phyloP scores from a whole-genome alignment of 768 basidiomycete genomes.

The Rhizopogon roseolus region DNA sequence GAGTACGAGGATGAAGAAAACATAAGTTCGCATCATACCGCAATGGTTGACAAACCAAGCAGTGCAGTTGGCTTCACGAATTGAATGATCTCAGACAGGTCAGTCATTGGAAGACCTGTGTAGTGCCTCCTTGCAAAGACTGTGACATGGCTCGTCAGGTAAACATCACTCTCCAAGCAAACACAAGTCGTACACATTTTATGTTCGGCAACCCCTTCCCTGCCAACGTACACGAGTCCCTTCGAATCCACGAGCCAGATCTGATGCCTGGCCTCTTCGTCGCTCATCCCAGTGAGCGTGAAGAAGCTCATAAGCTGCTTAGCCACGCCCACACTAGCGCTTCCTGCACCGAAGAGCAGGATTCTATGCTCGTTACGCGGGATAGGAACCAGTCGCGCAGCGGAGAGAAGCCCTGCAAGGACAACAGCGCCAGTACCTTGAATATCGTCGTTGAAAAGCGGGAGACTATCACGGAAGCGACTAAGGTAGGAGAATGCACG shows the following conservation, averaged over 20 bases:
- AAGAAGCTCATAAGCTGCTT: slow-evolving; percentile 88
- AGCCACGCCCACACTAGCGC: slow-evolving; percentile 89
- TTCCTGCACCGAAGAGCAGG: slow-evolving; percentile 91
- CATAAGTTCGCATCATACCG: slow-evolving; percentile 27
- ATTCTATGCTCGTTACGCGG: slow-evolving; percentile 74
- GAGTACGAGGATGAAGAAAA: background rate
- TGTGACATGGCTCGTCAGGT: slow-evolving; percentile 21
- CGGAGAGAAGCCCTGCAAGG: slow-evolving; percentile 85
- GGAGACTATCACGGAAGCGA: slow-evolving; percentile 69
- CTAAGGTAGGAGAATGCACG: slow-evolving; percentile 86
- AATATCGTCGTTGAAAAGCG: slow-evolving; percentile 88
- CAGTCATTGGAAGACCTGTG: slow-evolving; percentile 65
- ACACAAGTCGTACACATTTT: slow-evolving; percentile 60
- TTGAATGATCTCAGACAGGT: slow-evolving; percentile 72
- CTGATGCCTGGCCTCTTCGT: slow-evolving; percentile 68
- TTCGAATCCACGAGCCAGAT: slow-evolving; percentile 87
- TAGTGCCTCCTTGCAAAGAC: slow-evolving; percentile 85
- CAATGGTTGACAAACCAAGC: slow-evolving; percentile 84
- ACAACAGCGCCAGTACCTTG: slow-evolving; percentile 91
- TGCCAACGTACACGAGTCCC: slow-evolving; percentile 74
- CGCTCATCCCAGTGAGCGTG: slow-evolving; percentile 69
- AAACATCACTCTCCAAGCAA: background rate
- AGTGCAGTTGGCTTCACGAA: slow-evolving; percentile 86
- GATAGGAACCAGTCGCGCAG: slow-evolving; percentile 67
- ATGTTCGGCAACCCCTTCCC: slow-evolving; percentile 72